Evolutionary conservation across 2,329 filamentous ascomycete genomes (phyloP).

Genomic region (Neurospora sp.): DNA sequence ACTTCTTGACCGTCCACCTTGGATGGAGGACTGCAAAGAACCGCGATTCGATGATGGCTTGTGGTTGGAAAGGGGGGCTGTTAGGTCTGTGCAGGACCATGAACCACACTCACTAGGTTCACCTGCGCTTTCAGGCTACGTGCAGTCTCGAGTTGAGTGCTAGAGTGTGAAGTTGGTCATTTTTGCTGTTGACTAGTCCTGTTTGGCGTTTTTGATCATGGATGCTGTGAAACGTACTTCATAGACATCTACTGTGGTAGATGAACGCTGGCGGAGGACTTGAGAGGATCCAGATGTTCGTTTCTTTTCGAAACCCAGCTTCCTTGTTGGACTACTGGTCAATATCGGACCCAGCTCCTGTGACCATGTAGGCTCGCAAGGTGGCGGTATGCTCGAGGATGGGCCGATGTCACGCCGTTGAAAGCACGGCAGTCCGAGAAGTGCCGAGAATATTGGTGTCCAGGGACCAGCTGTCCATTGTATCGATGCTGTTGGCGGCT

Average conservation of each 20-base stretch:
- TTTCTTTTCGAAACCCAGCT: neutral
- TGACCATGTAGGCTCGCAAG: neutral
- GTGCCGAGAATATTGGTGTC: neutral
- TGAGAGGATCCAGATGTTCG: neutral
- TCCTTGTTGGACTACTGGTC: neutral
- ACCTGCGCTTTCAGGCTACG: neutral
- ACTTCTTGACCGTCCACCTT: neutral
- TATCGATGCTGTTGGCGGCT: neutral
- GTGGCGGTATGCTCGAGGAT: neutral
- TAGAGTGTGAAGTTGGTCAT: neutral
- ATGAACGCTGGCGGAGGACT: neutral
- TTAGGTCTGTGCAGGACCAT: neutral
- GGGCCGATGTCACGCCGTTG: constrained; percentile 17
- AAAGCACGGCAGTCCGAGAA: constrained; percentile 5
- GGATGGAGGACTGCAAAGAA: neutral
- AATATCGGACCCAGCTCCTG: neutral
- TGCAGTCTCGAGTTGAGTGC: neutral
- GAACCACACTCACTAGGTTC: neutral
- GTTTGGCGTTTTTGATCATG: neutral
- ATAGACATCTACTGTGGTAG: neutral
- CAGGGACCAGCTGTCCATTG: neutral
- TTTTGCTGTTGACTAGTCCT: neutral
- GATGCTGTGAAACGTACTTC: neutral
- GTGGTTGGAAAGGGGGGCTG: neutral
- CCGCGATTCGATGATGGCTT: neutral